Conservation (phyloP, 345 rosid genomes). For the Noccaea caerulescens region DNA sequence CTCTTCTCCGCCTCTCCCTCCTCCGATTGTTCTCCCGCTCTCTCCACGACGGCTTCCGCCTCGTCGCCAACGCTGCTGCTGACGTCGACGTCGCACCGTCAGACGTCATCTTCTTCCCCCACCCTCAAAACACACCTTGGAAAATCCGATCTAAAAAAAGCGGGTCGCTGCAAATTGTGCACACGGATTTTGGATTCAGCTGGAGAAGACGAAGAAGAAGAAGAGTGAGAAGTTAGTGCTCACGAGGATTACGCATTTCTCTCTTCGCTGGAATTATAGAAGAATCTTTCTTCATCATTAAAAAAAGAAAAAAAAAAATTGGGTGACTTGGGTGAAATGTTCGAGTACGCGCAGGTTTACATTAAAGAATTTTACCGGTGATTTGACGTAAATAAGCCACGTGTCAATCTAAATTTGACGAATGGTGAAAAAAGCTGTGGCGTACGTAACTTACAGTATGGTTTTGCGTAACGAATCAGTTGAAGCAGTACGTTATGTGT, state of each 20-base stretch:
- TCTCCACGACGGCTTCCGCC: slow-evolving; percentile 98
- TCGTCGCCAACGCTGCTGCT: slow-evolving; percentile 47
- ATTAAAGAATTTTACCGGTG: not conserved
- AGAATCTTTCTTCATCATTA: slow-evolving; percentile 35
- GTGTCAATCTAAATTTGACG: slow-evolving; percentile 17
- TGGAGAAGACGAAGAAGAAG: slow-evolving; percentile 18
- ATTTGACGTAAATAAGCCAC: slow-evolving; percentile 5
- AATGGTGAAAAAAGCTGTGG: slow-evolving; percentile 29
- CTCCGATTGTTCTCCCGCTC: slow-evolving; percentile 97
- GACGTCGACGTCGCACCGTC: slow-evolving; percentile 92
- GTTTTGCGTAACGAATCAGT: slow-evolving; percentile 33
- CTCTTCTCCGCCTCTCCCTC: slow-evolving; percentile 91
- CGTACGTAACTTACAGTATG: slow-evolving; percentile 37
- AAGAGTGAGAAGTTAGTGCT: slow-evolving; percentile 43
- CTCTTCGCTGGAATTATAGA: slow-evolving; percentile 45
- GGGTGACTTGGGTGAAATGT: slow-evolving; percentile 16
- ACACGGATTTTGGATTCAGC: slow-evolving; percentile 18
- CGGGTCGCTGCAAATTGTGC: not conserved
- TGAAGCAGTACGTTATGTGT: slow-evolving; percentile 27
- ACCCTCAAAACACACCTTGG: slow-evolving; percentile 23
- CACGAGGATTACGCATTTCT: slow-evolving; percentile 60
- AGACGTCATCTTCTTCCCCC: slow-evolving; percentile 68
- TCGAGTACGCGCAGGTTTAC: slow-evolving; percentile 24
- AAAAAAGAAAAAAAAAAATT: not conserved
- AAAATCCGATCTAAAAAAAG: slow-evolving; percentile 7